Conservation (phyloP, 23 red algal species). For the Gracilaria domingensis region DNA sequence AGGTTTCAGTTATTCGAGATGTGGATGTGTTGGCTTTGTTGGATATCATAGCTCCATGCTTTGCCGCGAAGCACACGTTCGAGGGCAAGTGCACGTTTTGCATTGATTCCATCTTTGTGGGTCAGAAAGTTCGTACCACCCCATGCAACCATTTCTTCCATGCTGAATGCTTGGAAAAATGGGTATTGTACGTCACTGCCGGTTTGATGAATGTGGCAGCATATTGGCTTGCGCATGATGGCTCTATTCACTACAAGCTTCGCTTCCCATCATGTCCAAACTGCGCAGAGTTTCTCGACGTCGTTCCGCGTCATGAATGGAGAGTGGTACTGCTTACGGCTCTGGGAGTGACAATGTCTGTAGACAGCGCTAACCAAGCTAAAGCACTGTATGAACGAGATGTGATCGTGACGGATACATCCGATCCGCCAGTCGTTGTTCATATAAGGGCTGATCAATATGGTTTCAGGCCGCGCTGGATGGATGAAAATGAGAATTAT, state of each 20-base stretch:
- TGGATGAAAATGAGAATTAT: constrained; percentile 3
- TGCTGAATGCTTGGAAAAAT: constrained; percentile 21
- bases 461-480: constrained; percentile 16
- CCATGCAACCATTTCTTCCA: constrained; percentile 28
- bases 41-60: neutral
- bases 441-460: neutral
- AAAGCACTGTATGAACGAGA: neutral
- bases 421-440: neutral
- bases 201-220: neutral
- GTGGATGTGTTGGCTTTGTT: constrained; percentile 15
- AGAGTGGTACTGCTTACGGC: neutral
- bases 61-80: neutral
- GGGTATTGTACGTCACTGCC: constrained; percentile 6
- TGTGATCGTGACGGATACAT: constrained; percentile 10
- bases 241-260: neutral
- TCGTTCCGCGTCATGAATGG: neutral
- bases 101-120: neutral
- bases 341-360: neutral
- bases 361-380: neutral
- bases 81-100: constrained; percentile 39
- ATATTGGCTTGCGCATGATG: constrained; percentile 6
- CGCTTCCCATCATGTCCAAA: constrained; percentile 33
- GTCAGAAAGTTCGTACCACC: neutral
- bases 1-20: constrained; percentile 9
- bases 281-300: constrained; percentile 10